Base-by-base conservation (phyloP, 108 stramenopile genomes). In the Skeletonema potamos region DNA sequence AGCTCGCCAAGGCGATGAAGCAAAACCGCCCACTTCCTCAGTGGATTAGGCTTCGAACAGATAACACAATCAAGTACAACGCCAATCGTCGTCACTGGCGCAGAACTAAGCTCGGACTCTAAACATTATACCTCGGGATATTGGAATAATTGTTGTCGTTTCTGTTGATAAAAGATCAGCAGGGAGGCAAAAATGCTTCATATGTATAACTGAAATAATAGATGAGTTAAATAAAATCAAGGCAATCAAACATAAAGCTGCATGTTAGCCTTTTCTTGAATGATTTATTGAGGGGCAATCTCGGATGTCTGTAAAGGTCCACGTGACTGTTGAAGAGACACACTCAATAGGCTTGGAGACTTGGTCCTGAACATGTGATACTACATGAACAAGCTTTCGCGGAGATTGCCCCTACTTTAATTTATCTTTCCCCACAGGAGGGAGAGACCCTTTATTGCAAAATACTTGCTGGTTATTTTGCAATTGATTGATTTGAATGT, bases 81-180 rank as follows among this genome's bases (percentile, higher is more conserved):
- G 93, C 96, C 70, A 99, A 99, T 94, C 92, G 99, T 76, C 92
- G 99, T 76, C 98, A 99, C 93, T 99, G 99, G 99, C 96, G 99
- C 75, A 94, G 99, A 81, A 99, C 99, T 72, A 99, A 99, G 98
- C 92, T 99, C 77, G 99, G 99, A 84, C 90, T 99, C 77, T 99
- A 99, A 97, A 76, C 22, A 51, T 51, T 51, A 24, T 51, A 51
- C 8, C 1, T 51, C 18, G 48, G 48, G n/a, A 51, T 8, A 51
- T 22, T 24, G 43, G 39, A 34, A 59, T 70, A 30, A 32, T 27
- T 68, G 11, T 34, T 27, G 17, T 27, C 41, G 5, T 62, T 0
- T 37, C 4, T 24, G 48, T 22, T 22, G 48, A 24, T 51, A 8
- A 22, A 51, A 22, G 20, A 51, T 51, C 4, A 24, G 22, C 22